Conservation (phyloP, 129 eudicot species). For the Tagetes erecta region DNA sequence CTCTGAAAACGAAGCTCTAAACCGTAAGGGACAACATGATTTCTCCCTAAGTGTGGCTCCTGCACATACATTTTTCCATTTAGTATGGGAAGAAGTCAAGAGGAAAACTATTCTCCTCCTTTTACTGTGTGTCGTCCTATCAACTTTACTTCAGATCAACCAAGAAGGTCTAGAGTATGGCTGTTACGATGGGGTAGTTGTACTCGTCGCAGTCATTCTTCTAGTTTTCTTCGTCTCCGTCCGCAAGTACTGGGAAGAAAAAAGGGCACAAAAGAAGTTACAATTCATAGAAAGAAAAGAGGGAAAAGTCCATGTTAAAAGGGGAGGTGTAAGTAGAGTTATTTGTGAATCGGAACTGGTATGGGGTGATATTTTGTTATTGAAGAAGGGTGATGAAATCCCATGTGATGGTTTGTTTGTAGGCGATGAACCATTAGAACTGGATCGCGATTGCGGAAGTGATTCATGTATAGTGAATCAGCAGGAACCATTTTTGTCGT, state of each 20-base stretch:
- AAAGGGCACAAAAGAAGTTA: conserved; percentile 4
- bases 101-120: conserved; percentile 23
- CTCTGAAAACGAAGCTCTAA: conserved; percentile 1
- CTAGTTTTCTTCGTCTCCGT: conserved; percentile 14
- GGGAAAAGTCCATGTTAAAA: conserved; percentile 21
- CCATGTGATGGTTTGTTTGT: conserved; percentile 47
- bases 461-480: conserved; percentile 11
- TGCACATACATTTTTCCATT: conserved; percentile 5
- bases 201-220: conserved; percentile 24
- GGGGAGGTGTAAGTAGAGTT: conserved; percentile 22
- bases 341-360: conserved; percentile 24
- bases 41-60: not conserved
- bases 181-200: conserved; percentile 35
- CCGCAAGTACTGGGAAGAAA: conserved; percentile 20
- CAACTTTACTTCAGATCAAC: conserved; percentile 32
- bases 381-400: conserved; percentile 34
- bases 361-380: conserved; percentile 38
- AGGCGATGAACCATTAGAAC: conserved; percentile 35
- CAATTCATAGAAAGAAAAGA: not conserved
- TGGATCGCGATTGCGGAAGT: conserved; percentile 31
- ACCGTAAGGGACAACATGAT: not conserved
- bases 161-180: conserved; percentile 37
- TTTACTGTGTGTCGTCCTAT: conserved; percentile 20
- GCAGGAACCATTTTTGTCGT: conserved; percentile 41
- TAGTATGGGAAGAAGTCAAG: conserved; percentile 19